A percentile compares a stretch with the other conserved stretches of the same genome.
Evolutionary conservation across 2,329 filamentous ascomycete genomes (phyloP).

Genomic region (Aureobasidium vineae): DNA sequence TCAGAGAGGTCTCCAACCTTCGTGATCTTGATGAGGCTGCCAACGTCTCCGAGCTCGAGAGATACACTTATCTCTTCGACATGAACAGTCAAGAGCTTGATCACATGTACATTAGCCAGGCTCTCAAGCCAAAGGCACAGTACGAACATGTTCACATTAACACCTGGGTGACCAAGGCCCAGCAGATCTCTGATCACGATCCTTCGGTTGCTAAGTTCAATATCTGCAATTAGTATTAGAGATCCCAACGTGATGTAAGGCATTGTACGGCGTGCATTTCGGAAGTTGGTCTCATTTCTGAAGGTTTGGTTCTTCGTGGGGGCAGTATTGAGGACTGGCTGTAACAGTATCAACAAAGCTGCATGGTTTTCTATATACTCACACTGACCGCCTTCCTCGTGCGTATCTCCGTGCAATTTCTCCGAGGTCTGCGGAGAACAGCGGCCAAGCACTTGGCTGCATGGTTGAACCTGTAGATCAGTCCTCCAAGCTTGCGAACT

Average conservation of each 20-base stretch:
- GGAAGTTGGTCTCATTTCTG: background rate
- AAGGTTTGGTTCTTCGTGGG: background rate
- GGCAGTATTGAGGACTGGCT: too few species aligned
- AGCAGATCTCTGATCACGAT: conserved; percentile 66
- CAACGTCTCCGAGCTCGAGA: conserved; percentile 54
- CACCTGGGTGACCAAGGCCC: conserved; percentile 60
- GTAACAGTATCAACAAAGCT: too few species aligned
- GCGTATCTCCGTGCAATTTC: too few species aligned
- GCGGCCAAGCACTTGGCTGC: background rate
- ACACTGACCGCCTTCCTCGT: background rate
- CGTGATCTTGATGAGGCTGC: conserved; percentile 62
- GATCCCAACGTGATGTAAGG: background rate
- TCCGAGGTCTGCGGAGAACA: background rate
- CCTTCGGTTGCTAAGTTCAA: conserved; percentile 64
- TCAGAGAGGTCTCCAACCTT: conserved; percentile 55
- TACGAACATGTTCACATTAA: conserved; percentile 71
- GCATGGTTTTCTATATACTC: background rate
- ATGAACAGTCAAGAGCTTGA: conserved; percentile 69
- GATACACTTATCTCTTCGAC: conserved; percentile 70
- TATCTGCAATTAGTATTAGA: conserved; percentile 47
- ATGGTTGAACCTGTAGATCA: background rate
- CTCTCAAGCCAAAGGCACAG: conserved; percentile 45
- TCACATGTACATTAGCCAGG: conserved; percentile 65
- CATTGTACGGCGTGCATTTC: too few species aligned
- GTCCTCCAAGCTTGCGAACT: background rate